Conservation (phyloP, 1,284 basidiomycete genomes). For the Pholiota adiposa region DNA sequence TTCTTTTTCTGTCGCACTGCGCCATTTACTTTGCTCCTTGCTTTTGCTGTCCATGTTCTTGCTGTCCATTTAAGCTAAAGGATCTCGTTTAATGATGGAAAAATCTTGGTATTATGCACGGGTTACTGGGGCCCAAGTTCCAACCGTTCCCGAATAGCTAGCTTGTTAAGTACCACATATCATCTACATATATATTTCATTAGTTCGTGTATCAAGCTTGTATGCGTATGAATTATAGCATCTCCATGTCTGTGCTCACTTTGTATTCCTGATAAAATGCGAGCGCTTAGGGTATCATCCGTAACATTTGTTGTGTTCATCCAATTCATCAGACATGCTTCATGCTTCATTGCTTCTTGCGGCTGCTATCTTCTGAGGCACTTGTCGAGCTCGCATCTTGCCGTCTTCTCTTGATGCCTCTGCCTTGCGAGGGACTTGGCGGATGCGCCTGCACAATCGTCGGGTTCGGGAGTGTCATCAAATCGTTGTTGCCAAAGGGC, state of each 20-base stretch:
- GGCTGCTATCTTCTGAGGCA: too few species aligned
- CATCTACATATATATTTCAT: background rate
- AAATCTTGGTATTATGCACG: background rate
- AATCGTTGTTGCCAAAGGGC: constrained; percentile 41
- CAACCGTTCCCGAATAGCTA: background rate
- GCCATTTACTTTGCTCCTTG: background rate
- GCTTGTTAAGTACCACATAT: background rate
- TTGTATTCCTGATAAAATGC: background rate
- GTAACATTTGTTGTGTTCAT: too few species aligned
- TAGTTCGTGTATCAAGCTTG: background rate
- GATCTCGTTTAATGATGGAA: background rate
- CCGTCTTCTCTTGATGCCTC: background rate
- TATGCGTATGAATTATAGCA: background rate
- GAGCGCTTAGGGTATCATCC: too few species aligned
- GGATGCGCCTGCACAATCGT: background rate
- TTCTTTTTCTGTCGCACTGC: too few species aligned
- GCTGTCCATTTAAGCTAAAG: background rate
- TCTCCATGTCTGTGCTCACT: background rate
- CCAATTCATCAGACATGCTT: too few species aligned
- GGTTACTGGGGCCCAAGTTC: background rate
- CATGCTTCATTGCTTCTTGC: background rate
- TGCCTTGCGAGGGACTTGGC: background rate
- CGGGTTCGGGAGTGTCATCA: constrained; percentile 3
- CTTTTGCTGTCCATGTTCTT: background rate
- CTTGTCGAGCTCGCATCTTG: too few species aligned